A percentile compares a stretch with the other conserved stretches of the same genome.
These are phyloP conservation scores for Hypoxylon sp. DNA, from an alignment of 2,329 filamentous ascomycete species.

Conservation along the genomic window DNA sequence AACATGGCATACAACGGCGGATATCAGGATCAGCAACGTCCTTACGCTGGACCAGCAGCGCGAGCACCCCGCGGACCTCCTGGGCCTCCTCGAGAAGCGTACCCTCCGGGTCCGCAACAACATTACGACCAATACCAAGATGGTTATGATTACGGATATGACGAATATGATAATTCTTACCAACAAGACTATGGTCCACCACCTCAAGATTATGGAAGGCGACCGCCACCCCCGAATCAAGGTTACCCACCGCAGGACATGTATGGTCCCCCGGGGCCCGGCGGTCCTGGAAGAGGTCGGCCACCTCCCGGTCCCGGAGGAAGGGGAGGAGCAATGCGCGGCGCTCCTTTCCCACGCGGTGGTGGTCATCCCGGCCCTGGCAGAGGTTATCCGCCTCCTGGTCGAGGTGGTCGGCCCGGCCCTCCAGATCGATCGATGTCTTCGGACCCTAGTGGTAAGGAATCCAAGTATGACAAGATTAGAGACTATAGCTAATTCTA, in stretches of 20 bases:
- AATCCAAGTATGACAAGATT: background rate
- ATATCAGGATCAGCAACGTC: conserved; percentile 62
- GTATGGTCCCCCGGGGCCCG: conserved; percentile 58
- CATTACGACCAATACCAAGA: conserved; percentile 64
- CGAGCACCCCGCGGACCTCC: conserved; percentile 54
- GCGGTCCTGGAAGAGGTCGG: conserved; percentile 57
- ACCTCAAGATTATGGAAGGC: conserved; percentile 63
- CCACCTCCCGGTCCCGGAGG: conserved; percentile 59
- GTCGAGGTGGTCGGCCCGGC: conserved; percentile 59
- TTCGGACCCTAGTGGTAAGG: conserved; percentile 56
- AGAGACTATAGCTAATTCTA: conserved; percentile 39
- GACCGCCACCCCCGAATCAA: conserved; percentile 57
- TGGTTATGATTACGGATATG: conserved; percentile 63
- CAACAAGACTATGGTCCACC: conserved; percentile 58
- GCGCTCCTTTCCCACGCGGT: conserved; percentile 51
- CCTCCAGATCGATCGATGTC: conserved; percentile 57
- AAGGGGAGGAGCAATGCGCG: conserved; percentile 63
- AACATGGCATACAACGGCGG: conserved; percentile 68
- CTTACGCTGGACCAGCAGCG: conserved; percentile 64
- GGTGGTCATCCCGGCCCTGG: conserved; percentile 50
- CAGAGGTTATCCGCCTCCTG: conserved; percentile 48
- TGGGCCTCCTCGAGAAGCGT: conserved; percentile 49
- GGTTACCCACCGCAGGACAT: conserved; percentile 62
- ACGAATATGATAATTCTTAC: conserved; percentile 60
- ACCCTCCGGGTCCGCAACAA: conserved; percentile 46